Evolutionary conservation across 805 yeast genomes (phyloP).

Genomic region (Wickerhamomyces queroliae): DNA sequence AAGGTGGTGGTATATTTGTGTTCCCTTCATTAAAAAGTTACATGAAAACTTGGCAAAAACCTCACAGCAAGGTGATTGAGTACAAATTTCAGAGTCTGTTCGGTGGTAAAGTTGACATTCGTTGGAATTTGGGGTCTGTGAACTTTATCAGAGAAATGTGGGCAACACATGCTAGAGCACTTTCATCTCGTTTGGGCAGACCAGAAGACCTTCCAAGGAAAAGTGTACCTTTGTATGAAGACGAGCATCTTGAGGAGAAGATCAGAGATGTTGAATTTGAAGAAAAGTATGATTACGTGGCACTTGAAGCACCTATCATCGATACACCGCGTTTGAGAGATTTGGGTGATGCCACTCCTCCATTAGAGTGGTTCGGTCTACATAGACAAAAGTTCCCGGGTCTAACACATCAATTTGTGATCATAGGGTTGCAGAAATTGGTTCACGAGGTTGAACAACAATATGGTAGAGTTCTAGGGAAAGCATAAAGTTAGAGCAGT

Average conservation of each 20-base stretch:
- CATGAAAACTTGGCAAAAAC: slow-evolving; percentile 70
- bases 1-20: slow-evolving; percentile 75
- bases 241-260: slow-evolving; percentile 32
- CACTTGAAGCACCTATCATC: slow-evolving; percentile 72
- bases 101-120: slow-evolving; percentile 85
- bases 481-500: slow-evolving; percentile 17
- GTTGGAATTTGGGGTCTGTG: slow-evolving; percentile 92
- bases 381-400: slow-evolving; percentile 84
- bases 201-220: slow-evolving; percentile 7
- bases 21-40: slow-evolving; percentile 71
- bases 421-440: slow-evolving; percentile 66
- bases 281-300: slow-evolving; percentile 45
- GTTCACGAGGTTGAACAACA: slow-evolving; percentile 58
- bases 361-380: slow-evolving; percentile 96
- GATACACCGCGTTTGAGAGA: slow-evolving; percentile 89
- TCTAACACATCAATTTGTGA: slow-evolving; percentile 74
- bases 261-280: slow-evolving; percentile 44
- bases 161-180: slow-evolving; percentile 74
- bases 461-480: slow-evolving; percentile 36
- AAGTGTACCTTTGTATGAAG: slow-evolving; percentile 20
- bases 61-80: slow-evolving; percentile 48
- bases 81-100: slow-evolving; percentile 67
- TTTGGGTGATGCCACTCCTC: slow-evolving; percentile 96
- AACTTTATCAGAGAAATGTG: slow-evolving; percentile 91
- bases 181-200: slow-evolving; percentile 52